phyloP scores from a whole-genome alignment of 2,329 filamentous ascomycete genomes.

The Pseudocercospora crystallina region DNA sequence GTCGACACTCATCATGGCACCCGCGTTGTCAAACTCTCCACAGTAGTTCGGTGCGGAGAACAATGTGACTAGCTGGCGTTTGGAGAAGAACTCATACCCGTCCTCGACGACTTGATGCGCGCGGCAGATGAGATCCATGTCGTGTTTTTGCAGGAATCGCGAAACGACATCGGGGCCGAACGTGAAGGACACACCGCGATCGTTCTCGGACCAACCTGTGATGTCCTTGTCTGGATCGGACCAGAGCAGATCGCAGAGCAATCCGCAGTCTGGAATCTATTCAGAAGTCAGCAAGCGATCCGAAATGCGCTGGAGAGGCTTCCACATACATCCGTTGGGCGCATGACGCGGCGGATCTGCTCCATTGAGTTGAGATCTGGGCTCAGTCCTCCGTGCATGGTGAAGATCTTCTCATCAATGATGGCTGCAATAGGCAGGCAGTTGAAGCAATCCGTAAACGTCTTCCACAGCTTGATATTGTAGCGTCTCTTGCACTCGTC shows the following conservation, averaged over 20 bases:
- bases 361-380: constrained; percentile 99
- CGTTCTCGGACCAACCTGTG: constrained; percentile 98
- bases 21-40: constrained; percentile 98
- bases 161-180: constrained; percentile 97
- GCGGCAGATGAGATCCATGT: constrained; percentile 99
- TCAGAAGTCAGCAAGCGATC: constrained; percentile 21
- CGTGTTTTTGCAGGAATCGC: constrained; percentile 96
- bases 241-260: constrained; percentile 97
- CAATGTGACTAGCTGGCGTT: constrained; percentile 92
- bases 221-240: constrained; percentile 99
- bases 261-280: constrained; percentile 94
- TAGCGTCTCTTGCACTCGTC: constrained; percentile 99
- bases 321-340: constrained; percentile 91
- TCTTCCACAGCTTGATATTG: constrained; percentile 99
- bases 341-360: constrained; percentile 98
- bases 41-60: constrained; percentile 99
- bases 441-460: constrained; percentile 99
- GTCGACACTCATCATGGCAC: constrained; percentile 99
- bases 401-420: constrained; percentile 99
- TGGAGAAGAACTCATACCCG: constrained; percentile 99
- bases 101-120: constrained; percentile 99
- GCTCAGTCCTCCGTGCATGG: constrained; percentile 97
- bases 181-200: constrained; percentile 96
- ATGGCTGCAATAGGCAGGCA: constrained; percentile 97
- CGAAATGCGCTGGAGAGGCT: background rate